Evolutionary conservation across 129 eudicot genomes (phyloP).

Genomic region (Daucus carota): DNA sequence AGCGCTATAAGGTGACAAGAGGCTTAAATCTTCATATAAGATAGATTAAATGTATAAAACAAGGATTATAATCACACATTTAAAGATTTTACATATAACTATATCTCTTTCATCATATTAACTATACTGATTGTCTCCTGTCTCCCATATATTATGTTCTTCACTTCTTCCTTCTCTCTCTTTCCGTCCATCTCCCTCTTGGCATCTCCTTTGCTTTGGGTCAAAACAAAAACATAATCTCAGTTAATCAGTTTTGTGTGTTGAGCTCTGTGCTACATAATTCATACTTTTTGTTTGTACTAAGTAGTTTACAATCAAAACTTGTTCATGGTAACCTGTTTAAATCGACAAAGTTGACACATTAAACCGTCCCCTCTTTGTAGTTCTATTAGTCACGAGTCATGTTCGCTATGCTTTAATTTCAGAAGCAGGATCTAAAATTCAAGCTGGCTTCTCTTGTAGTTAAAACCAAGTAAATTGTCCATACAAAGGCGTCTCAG

Average conservation of each 20-base stretch:
- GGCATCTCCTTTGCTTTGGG: neutral
- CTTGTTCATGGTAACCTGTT: neutral
- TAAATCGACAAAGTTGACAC: neutral
- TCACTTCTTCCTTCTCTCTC: neutral
- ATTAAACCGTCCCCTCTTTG: neutral
- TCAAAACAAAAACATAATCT: no score
- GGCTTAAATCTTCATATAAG: neutral
- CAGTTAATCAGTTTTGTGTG: neutral
- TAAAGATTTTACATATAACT: no score
- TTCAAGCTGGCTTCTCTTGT: slow-evolving; percentile 2
- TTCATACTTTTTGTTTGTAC: neutral
- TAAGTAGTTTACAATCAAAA: neutral
- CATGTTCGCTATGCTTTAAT: neutral
- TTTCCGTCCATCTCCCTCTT: neutral
- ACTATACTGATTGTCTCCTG: neutral
- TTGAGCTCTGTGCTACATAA: neutral
- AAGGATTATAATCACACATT: neutral
- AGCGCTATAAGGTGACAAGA: no score
- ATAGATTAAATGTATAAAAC: no score
- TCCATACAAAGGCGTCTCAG: neutral
- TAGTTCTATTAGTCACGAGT: neutral
- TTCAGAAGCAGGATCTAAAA: neutral
- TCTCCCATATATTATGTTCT: neutral
- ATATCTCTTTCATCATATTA: neutral
- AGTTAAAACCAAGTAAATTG: neutral